Evolutionary conservation across 2,329 filamentous ascomycete genomes (phyloP).

Genomic region (Penicillium aurantiogriseum): DNA sequence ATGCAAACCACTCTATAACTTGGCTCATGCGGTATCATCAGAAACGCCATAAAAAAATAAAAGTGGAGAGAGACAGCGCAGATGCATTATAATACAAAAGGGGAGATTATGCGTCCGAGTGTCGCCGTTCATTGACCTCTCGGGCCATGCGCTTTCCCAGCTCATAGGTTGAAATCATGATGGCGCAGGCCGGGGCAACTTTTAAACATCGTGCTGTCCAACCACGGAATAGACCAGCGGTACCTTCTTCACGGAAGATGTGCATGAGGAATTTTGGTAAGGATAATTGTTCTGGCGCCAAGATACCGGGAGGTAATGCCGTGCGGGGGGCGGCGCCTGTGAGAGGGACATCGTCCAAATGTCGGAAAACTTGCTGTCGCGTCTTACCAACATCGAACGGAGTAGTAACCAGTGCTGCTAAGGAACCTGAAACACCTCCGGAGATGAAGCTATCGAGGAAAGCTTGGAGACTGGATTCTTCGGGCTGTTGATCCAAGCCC

Average conservation of each 20-base stretch:
- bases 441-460: conserved; percentile 88
- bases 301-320: conserved; percentile 14
- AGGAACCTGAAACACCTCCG: conserved; percentile 76
- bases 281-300: conserved; percentile 66
- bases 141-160: conserved; percentile 86
- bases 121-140: conserved; percentile 64
- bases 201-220: conserved; percentile 92
- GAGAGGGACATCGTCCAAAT: conserved; percentile 46
- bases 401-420: conserved; percentile 84
- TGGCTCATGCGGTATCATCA: conserved; percentile 26
- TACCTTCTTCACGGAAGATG: conserved; percentile 83
- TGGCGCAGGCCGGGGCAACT: conserved; percentile 92
- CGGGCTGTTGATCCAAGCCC: conserved; percentile 62
- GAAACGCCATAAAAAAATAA: conserved; percentile 17
- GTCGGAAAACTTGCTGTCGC: conserved; percentile 77
- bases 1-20: conserved; percentile 23
- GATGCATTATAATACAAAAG: conserved; percentile 21
- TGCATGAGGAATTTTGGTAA: conserved; percentile 86
- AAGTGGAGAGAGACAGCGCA: conserved; percentile 15
- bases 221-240: conserved; percentile 78
- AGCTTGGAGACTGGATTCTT: conserved; percentile 50
- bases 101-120: conserved; percentile 20
- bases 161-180: conserved; percentile 99
- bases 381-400: conserved; percentile 99
- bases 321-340: conserved; percentile 14